A percentile compares a stretch with the other conserved stretches of the same genome.
These are phyloP conservation scores for Dispira parvispora DNA, from an alignment of 192 early-diverging fungal genomes.

Conservation along the genomic window DNA sequence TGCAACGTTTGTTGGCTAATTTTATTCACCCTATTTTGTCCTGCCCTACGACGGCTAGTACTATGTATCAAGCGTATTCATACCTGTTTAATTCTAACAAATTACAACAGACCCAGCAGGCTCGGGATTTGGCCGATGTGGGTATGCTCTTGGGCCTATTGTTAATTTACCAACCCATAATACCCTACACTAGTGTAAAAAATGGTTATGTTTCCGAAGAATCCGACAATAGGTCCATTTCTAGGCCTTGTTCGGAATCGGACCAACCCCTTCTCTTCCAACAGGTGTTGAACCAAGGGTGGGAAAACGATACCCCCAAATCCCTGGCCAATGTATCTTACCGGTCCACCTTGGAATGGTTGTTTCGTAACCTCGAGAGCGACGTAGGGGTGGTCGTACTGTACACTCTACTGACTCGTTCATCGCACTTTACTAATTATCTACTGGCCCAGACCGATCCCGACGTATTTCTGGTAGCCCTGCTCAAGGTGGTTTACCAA, in stretches of 20 bases:
- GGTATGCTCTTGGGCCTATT: slow-evolving; percentile 4
- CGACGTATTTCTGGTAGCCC: slow-evolving; percentile 6
- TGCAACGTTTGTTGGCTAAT: slow-evolving; percentile 7
- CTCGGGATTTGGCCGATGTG: not conserved
- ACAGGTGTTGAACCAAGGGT: not conserved
- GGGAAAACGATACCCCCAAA: not conserved
- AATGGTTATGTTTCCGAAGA: not conserved
- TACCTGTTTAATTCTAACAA: slow-evolving; percentile 4
- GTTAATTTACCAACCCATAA: slow-evolving; percentile 1
- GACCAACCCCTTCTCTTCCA: not conserved
- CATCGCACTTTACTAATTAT: slow-evolving; percentile 6
- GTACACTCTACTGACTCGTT: not conserved
- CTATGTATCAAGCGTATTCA: slow-evolving; percentile 9
- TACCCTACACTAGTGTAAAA: not conserved
- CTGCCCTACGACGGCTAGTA: not conserved
- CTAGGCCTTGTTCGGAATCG: too few species aligned
- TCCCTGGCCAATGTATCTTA: not conserved
- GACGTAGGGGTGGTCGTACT: not conserved
- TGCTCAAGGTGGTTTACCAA: slow-evolving; percentile 1
- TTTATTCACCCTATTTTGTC: not conserved
- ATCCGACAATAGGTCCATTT: too few species aligned
- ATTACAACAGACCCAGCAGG: not conserved
- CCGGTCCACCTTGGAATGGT: not conserved
- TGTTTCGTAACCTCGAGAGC: not conserved
- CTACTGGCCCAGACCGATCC: slow-evolving; percentile 4